These are phyloP conservation scores for Suhomyces maxii DNA, from an alignment of 1,139 yeast species.

Conservation along the genomic window DNA sequence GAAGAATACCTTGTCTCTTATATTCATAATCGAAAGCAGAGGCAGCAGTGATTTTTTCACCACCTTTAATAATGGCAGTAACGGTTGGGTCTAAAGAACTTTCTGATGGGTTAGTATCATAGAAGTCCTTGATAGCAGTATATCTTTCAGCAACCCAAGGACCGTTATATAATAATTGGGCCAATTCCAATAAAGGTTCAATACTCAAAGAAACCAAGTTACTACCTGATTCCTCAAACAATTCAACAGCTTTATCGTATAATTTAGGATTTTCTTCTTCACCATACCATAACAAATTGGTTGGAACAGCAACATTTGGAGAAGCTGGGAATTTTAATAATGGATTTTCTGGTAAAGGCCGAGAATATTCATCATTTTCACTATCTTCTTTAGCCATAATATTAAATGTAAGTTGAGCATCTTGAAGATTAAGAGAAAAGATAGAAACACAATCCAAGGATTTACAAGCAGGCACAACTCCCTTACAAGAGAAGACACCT, in stretches of 20 bases:
- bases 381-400: slow-evolving; percentile 71
- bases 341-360: slow-evolving; percentile 70
- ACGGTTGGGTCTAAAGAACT: slow-evolving; percentile 82
- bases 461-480: slow-evolving; percentile 97
- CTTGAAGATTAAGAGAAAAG: slow-evolving; percentile 72
- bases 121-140: slow-evolving; percentile 75
- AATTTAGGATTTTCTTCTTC: slow-evolving; percentile 75
- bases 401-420: slow-evolving; percentile 76
- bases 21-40: slow-evolving; percentile 84
- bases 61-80: slow-evolving; percentile 70
- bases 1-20: slow-evolving; percentile 72
- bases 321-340: slow-evolving; percentile 53
- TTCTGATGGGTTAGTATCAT: slow-evolving; percentile 71
- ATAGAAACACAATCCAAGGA: slow-evolving; percentile 91
- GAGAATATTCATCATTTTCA: slow-evolving; percentile 77
- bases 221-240: slow-evolving; percentile 57
- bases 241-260: slow-evolving; percentile 59
- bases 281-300: slow-evolving; percentile 71
- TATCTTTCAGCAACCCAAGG: slow-evolving; percentile 99
- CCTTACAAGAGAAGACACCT: slow-evolving; percentile 80
- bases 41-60: slow-evolving; percentile 75
- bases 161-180: slow-evolving; percentile 91
- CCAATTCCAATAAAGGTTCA: slow-evolving; percentile 72
- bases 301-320: slow-evolving; percentile 78
- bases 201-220: slow-evolving; percentile 60